phyloP scores from a whole-genome alignment of 495 filamentous ascomycete genomes.

The Antarctomyces pellizariae region DNA sequence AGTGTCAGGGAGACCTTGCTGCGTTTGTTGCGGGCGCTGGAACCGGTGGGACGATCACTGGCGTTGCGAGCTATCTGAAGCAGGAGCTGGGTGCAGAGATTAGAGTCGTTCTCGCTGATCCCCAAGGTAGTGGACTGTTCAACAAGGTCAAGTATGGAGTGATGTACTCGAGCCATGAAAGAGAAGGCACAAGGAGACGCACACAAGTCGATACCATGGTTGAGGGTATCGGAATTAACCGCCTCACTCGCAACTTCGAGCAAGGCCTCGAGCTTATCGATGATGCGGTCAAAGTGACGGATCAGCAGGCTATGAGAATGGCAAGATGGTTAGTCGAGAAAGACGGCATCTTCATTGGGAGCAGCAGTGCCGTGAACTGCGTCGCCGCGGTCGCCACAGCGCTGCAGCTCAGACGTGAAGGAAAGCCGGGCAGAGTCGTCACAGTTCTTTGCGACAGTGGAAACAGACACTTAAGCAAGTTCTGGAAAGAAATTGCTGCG shows the following conservation, averaged over 20 bases:
- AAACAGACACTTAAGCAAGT: conserved; percentile 75
- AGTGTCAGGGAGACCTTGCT: conserved; percentile 54
- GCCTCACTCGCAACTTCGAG: conserved; percentile 79
- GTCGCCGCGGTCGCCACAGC: conserved; percentile 72
- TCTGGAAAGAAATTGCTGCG: conserved; percentile 66
- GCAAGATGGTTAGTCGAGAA: conserved; percentile 87
- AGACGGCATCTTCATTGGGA: conserved; percentile 86
- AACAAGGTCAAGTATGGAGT: conserved; percentile 81
- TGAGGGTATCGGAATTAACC: conserved; percentile 87
- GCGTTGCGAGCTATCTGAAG: conserved; percentile 66
- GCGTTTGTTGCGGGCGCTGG: conserved; percentile 93
- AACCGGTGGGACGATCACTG: conserved; percentile 83
- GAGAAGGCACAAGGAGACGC: conserved; percentile 68
- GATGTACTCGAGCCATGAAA: conserved; percentile 78
- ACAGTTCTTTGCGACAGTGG: conserved; percentile 87
- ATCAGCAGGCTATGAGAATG: conserved; percentile 81
- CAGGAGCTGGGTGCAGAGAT: conserved; percentile 25
- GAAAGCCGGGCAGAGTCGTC: conserved; percentile 58
- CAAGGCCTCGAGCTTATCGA: conserved; percentile 63
- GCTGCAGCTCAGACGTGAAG: conserved; percentile 34
- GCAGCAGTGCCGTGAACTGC: conserved; percentile 88
- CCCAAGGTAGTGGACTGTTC: conserved; percentile 80
- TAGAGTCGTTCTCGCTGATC: conserved; percentile 70
- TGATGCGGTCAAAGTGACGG: conserved; percentile 77
- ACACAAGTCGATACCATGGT: conserved; percentile 91